Percentiles rank a stretch among this genome's conserved stretches.
phyloP scores from a whole-genome alignment of 495 filamentous ascomycete species.

The Neurospora sp. region DNA sequence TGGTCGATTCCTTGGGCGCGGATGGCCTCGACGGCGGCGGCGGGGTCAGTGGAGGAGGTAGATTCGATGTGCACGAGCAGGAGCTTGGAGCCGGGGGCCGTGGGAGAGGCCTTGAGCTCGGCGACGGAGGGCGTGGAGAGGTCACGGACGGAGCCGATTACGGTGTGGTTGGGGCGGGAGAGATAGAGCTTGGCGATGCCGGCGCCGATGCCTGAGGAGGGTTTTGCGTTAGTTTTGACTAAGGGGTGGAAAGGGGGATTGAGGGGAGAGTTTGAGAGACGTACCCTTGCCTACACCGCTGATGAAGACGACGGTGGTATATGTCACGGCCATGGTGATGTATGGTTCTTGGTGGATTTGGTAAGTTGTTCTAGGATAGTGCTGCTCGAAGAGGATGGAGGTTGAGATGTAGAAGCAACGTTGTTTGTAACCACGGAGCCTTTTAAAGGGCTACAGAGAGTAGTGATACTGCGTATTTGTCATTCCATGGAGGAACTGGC shows the following conservation, averaged over 20 bases:
- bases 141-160: constrained; percentile 19
- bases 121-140: constrained; percentile 2
- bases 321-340: neutral
- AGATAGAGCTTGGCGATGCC: constrained; percentile 14
- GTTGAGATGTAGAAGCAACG: neutral
- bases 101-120: constrained; percentile 8
- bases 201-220: constrained; percentile 12
- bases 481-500: neutral
- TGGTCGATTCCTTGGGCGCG: constrained; percentile 2
- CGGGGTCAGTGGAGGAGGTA: constrained; percentile 4
- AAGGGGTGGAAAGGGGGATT: neutral
- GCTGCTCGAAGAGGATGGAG: neutral
- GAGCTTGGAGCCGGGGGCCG: constrained; percentile 7
- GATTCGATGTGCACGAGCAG: constrained; percentile 13
- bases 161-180: constrained; percentile 16
- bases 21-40: constrained; percentile 5
- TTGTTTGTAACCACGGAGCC: neutral
- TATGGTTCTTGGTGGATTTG: neutral
- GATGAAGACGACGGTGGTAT: constrained; percentile 9
- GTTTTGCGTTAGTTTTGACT: neutral
- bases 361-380: neutral
- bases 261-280: neutral
- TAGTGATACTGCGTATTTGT: neutral
- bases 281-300: constrained; percentile 10
- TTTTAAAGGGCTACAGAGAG: neutral